These are phyloP conservation scores for Capsicum rhomboideum DNA, from an alignment of 257 asterid species.

Conservation along the genomic window DNA sequence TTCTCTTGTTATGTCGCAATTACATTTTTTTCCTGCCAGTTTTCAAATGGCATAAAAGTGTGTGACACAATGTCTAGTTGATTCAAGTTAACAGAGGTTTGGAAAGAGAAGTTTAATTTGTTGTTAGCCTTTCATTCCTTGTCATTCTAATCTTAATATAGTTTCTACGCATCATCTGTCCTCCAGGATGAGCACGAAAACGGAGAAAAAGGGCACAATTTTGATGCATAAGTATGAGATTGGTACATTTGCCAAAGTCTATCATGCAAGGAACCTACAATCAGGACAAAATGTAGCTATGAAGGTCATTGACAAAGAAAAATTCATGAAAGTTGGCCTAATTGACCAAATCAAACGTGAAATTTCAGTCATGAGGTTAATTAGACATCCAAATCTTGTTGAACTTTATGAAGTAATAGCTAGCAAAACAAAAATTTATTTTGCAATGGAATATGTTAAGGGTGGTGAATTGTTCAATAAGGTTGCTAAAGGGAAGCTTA, in stretches of 20 bases:
- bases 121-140: no score
- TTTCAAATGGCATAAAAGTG: no score
- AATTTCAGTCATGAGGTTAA: not conserved
- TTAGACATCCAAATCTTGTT: not conserved
- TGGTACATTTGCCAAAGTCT: constrained; percentile 10
- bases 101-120: no score
- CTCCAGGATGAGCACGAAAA: not conserved
- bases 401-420: constrained; percentile 11
- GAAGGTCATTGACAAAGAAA: constrained; percentile 10
- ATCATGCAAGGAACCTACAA: not conserved
- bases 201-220: not conserved
- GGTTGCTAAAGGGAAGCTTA: not conserved
- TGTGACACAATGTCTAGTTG: no score
- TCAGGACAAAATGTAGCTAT: constrained; percentile 4
- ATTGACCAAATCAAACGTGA: constrained; percentile 11
- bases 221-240: constrained; percentile 5
- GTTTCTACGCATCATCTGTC: not conserved
- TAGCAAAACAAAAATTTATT: not conserved
- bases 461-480: not conserved
- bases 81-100: no score
- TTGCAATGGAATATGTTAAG: not conserved
- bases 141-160: no score
- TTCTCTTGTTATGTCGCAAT: no score
- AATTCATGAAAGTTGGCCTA: constrained; percentile 4
- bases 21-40: no score